phyloP scores from a whole-genome alignment of 768 basidiomycete genomes.

The Pleurotus sapidus region DNA sequence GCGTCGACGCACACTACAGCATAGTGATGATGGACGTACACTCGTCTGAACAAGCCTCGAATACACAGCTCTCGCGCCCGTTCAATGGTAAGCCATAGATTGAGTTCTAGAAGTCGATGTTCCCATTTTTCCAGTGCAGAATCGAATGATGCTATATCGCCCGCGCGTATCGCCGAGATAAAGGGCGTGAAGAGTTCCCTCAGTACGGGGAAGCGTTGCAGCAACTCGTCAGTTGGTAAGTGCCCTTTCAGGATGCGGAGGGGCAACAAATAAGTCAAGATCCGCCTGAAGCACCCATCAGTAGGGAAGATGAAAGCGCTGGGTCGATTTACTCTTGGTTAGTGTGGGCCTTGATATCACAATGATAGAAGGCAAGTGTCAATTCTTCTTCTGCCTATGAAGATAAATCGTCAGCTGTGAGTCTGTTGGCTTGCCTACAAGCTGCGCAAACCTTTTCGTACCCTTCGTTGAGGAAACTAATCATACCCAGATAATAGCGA shows the following conservation, averaged over 20 bases:
- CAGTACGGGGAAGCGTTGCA: constrained; percentile 72
- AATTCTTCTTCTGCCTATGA: constrained; percentile 81
- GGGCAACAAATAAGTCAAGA: constrained; percentile 88
- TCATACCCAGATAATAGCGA: constrained; percentile 92
- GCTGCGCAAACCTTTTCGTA: constrained; percentile 64
- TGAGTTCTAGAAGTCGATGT: constrained; percentile 76
- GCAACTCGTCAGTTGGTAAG: constrained; percentile 70
- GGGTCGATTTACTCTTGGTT: constrained; percentile 74
- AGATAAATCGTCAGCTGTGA: neutral
- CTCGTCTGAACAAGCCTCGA: constrained; percentile 74
- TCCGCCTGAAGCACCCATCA: constrained; percentile 55
- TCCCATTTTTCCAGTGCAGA: constrained; percentile 69
- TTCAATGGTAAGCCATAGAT: constrained; percentile 84
- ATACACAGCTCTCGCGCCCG: constrained; percentile 86
- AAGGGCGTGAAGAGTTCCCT: constrained; percentile 78
- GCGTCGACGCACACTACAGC: too few relatives aligned
- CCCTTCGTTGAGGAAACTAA: constrained; percentile 91
- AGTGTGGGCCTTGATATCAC: constrained; percentile 60
- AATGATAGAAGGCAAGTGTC: constrained; percentile 82
- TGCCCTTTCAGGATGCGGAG: constrained; percentile 86
- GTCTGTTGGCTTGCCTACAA: neutral
- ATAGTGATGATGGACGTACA: constrained; percentile 40
- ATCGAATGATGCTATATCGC: constrained; percentile 83
- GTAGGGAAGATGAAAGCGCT: neutral
- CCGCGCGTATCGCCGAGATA: constrained; percentile 69